Evolutionary conservation across 2,329 filamentous ascomycete species (phyloP), one percentile per base, ranked within the genome.

Genomic region (Lachnellula subtilissima): DNA sequence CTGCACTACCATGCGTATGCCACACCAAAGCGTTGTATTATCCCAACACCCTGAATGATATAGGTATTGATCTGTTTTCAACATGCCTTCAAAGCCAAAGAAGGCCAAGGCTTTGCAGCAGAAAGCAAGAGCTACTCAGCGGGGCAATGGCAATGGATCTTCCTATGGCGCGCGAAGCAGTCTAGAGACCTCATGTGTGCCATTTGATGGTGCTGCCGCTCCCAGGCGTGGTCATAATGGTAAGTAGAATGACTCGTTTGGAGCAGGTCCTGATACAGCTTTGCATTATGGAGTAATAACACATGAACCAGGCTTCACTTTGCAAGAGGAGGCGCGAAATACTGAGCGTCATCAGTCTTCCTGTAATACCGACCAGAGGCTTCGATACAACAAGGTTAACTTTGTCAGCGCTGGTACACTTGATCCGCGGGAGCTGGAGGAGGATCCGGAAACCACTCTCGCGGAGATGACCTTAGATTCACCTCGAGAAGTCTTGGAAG

Each of bases 391-490:
- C 53, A 73, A 73, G 23, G 76, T 88, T 50, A 68, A 71, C 2
- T 88, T 88, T 65, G 77, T 88, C 57, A 84, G 81, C 66, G 83
- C 82, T 36, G 82, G 82, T 22, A 71, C 70, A 42, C 69, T 77
- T 52, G 69, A 75, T 37, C 70, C 74, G 40, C 51, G 59, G 49
- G 53, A 55, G 51, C 46, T 48, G 22, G 35, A 60, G n/a, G 57
- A 64, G 17, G 60, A 64, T 22, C 59, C 63, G 2, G 70, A 73
- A 50, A 49, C 59, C 51, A 64, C 65, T 47, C 50, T 70, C 32
- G 67, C 64, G 49, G 60, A 59, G 35, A 62, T 59, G 61, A 63
- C 45, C 23, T 42, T 65, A 36, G 64, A 58, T 11, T 56, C 54
- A 6, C 54, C 46, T 28, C 7, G 36, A 47, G 49, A 37, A 43